Evolutionary conservation across 2,329 filamentous ascomycete species (phyloP).

Genomic region (Pseudocercospora vitis): DNA sequence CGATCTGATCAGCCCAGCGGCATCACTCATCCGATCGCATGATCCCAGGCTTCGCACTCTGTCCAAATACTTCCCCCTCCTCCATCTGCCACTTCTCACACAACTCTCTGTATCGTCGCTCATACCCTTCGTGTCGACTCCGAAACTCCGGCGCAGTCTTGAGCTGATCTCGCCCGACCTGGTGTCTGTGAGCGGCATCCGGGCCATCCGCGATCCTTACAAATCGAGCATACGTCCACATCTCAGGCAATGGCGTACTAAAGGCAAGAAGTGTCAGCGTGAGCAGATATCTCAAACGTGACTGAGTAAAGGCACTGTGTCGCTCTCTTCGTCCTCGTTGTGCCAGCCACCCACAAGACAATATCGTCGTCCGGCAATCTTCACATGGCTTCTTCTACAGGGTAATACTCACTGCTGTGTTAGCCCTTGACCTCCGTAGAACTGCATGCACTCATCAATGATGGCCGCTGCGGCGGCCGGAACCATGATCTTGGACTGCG

Average conservation of each 20-base stretch:
- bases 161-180: conserved; percentile 78
- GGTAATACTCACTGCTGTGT: too few species aligned
- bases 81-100: conserved; percentile 61
- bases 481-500: conserved; percentile 86
- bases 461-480: conserved; percentile 77
- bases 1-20: too few species aligned
- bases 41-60: conserved; percentile 32
- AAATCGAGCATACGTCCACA: conserved; percentile 36
- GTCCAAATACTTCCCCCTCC: conserved; percentile 60
- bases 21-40: conserved; percentile 11
- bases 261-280: background rate
- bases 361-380: too few species aligned
- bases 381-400: too few species aligned
- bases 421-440: conserved; percentile 60
- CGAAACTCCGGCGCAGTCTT: conserved; percentile 60
- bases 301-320: too few species aligned
- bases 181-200: conserved; percentile 86
- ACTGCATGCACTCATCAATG: conserved; percentile 90
- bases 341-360: too few species aligned
- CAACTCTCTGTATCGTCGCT: conserved; percentile 46
- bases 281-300: too few species aligned
- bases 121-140: conserved; percentile 60
- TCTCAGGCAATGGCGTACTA: conserved; percentile 71
- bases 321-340: too few species aligned
- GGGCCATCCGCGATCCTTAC: conserved; percentile 66